Conservation (phyloP, 2,329 filamentous ascomycete species). For the Cucurbitaria berberidis region DNA sequence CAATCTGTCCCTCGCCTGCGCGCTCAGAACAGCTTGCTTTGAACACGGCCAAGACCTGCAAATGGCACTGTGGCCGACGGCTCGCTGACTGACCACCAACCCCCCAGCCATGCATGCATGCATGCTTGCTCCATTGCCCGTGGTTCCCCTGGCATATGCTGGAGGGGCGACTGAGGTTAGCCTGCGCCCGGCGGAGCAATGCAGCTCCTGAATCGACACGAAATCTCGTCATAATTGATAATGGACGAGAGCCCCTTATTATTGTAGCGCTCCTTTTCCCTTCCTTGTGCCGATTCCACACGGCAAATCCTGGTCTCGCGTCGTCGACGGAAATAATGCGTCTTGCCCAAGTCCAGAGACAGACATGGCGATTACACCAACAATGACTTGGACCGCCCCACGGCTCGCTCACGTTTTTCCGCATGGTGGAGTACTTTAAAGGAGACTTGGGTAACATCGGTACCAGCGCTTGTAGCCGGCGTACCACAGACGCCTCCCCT, state of each 20-base stretch:
- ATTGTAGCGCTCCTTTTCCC: conserved; percentile 26
- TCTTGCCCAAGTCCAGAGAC: not conserved
- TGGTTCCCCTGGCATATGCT: conserved; percentile 31
- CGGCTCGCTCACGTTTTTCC: conserved; percentile 28
- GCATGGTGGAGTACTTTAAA: conserved; percentile 38
- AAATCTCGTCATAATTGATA: conserved; percentile 40
- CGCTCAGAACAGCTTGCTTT: conserved; percentile 40
- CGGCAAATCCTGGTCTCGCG: conserved; percentile 17
- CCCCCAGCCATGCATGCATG: conserved; percentile 20
- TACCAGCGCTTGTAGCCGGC: conserved; percentile 35
- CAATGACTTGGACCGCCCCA: conserved; percentile 16
- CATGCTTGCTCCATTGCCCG: conserved; percentile 16
- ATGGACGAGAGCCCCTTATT: conserved; percentile 23
- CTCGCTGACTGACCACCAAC: conserved; percentile 13
- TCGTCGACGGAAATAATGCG: conserved; percentile 7
- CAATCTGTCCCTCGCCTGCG: conserved; percentile 38
- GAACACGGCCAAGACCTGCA: conserved; percentile 33
- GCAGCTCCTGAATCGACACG: conserved; percentile 27
- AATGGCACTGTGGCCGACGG: conserved; percentile 31
- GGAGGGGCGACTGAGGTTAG: conserved; percentile 14
- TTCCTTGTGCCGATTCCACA: conserved; percentile 30
- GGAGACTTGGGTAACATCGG: conserved; percentile 33
- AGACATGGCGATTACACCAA: not conserved
- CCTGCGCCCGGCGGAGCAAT: conserved; percentile 19
- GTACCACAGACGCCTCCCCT: conserved; percentile 35